These are phyloP conservation scores for Botryotinia globosa DNA, from an alignment of 2,329 filamentous ascomycete genomes.

Conservation along the genomic window DNA sequence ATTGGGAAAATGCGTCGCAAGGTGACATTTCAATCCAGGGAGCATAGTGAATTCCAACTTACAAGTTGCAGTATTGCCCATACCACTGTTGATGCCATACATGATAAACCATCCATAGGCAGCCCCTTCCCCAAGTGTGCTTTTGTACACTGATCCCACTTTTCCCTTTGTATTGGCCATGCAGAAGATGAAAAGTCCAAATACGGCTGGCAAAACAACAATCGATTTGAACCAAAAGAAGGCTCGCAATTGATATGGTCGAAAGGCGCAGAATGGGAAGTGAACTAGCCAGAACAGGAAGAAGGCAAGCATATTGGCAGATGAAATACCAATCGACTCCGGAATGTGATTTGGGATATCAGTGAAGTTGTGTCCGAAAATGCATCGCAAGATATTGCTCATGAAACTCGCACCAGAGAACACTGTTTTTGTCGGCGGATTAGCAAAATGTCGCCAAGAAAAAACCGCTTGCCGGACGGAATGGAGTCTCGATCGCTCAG, in stretches of 20 bases:
- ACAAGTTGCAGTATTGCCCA: constrained; percentile 41
- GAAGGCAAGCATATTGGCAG: constrained; percentile 45
- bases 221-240: constrained; percentile 41
- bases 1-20: not conserved
- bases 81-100: constrained; percentile 42
- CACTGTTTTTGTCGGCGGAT: constrained; percentile 28
- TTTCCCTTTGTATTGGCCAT: constrained; percentile 42
- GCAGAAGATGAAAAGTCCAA: constrained; percentile 43
- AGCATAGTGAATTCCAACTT: not conserved
- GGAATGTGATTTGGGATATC: constrained; percentile 43
- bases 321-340: constrained; percentile 41
- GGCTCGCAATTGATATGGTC: constrained; percentile 45
- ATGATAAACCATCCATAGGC: constrained; percentile 41
- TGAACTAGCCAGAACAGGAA: constrained; percentile 56
- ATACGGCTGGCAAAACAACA: constrained; percentile 41
- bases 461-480: not conserved
- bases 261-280: constrained; percentile 46
- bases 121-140: constrained; percentile 22
- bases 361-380: constrained; percentile 38
- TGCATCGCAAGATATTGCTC: constrained; percentile 45
- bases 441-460: not conserved
- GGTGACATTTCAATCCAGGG: not conserved
- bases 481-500: not conserved
- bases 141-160: constrained; percentile 31
- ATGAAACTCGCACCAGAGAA: constrained; percentile 50